phyloP scores from a whole-genome alignment of 768 basidiomycete genomes.

The Suillus bovinus region DNA sequence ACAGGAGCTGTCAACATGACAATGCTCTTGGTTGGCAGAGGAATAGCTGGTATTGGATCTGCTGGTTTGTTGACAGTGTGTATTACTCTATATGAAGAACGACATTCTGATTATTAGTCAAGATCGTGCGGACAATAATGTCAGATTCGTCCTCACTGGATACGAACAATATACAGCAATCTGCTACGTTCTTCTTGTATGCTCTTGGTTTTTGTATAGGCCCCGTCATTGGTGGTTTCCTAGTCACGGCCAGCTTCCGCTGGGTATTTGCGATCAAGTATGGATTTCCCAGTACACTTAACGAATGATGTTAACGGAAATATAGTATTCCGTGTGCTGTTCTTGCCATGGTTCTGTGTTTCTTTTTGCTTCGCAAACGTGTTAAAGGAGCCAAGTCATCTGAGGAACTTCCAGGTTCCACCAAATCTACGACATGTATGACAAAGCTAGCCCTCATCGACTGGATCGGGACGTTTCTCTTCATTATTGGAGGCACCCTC shows the following conservation, averaged over 20 bases:
- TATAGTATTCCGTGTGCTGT: constrained; percentile 41
- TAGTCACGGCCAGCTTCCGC: constrained; percentile 43
- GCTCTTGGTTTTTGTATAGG: constrained; percentile 43
- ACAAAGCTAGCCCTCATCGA: constrained; percentile 40
- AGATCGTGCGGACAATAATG: constrained; percentile 46
- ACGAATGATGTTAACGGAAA: neutral
- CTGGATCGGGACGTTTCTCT: constrained; percentile 47
- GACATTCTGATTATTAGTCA: neutral
- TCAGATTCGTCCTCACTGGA: constrained; percentile 45
- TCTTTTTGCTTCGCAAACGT: constrained; percentile 41
- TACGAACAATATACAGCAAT: constrained; percentile 43
- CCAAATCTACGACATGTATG: constrained; percentile 18
- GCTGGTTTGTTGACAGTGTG: constrained; percentile 41
- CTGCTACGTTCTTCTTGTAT: constrained; percentile 45
- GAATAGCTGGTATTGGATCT: constrained; percentile 50
- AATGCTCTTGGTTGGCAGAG: constrained; percentile 47
- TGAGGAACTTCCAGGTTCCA: constrained; percentile 13
- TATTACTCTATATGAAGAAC: constrained; percentile 2
- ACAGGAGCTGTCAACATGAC: constrained; percentile 48
- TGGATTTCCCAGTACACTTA: constrained; percentile 12
- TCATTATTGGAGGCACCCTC: constrained; percentile 44
- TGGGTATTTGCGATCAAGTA: constrained; percentile 61
- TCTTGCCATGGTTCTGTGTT: constrained; percentile 39
- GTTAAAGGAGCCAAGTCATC: constrained; percentile 21
- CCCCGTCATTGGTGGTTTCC: constrained; percentile 43